A percentile compares a stretch with the other conserved stretches of the same genome.
Conservation (phyloP, 1,284 basidiomycete species). For the Malassezia sympodialis region DNA sequence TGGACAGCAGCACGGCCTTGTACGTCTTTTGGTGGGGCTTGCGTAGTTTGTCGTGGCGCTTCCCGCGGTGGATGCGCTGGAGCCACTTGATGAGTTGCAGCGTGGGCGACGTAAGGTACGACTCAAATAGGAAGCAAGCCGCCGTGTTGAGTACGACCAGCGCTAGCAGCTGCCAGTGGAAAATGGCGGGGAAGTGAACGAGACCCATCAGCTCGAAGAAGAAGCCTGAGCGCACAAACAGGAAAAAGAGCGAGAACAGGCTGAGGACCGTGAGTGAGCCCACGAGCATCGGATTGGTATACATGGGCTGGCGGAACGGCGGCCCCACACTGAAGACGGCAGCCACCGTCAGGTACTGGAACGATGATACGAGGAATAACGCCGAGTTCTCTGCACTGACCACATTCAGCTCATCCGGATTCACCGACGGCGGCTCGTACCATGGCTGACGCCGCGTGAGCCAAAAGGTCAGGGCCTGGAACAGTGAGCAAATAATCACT, state of each 20-base stretch:
- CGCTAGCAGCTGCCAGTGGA: conserved; percentile 61
- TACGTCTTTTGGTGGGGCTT: conserved; percentile 13
- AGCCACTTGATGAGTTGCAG: conserved; percentile 9
- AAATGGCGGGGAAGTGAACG: conserved; percentile 63
- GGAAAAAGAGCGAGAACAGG: conserved; percentile 30
- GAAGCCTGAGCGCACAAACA: conserved; percentile 55
- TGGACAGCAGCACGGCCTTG: conserved; percentile 16
- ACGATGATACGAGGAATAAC: conserved; percentile 86
- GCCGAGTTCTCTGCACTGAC: conserved; percentile 86
- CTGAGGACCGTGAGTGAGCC: conserved; percentile 26
- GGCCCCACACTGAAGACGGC: conserved; percentile 95
- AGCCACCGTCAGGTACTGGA: conserved; percentile 95
- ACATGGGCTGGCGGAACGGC: conserved; percentile 87
- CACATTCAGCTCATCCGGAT: conserved; percentile 71
- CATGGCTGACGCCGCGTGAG: conserved; percentile 78
- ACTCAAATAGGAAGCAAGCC: conserved; percentile 67
- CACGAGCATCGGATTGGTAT: conserved; percentile 60
- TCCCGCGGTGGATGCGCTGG: conserved; percentile 4
- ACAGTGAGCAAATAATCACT: conserved; percentile 69
- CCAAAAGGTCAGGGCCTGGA: conserved; percentile 78
- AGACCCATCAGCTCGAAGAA: conserved; percentile 65
- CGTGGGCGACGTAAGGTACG: conserved; percentile 15
- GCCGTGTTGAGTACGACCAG: conserved; percentile 66
- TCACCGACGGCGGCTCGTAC: conserved; percentile 58
- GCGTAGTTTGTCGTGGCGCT: conserved; percentile 8